phyloP scores from a whole-genome alignment of 1,139 yeast genomes.

The Nadsonia starkeyi-henricii region DNA sequence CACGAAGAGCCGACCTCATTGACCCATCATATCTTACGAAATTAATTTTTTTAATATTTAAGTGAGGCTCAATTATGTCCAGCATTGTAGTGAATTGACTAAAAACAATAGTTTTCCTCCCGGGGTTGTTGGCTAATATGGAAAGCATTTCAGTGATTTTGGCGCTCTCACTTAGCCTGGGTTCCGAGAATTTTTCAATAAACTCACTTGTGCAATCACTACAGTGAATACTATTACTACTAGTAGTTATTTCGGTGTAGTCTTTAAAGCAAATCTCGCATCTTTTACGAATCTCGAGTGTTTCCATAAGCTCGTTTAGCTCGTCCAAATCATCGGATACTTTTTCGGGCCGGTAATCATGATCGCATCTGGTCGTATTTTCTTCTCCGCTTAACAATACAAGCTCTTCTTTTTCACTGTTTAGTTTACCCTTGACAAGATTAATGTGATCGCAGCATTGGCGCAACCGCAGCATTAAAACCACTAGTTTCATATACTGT shows the following conservation, averaged over 20 bases:
- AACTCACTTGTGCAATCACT: constrained; percentile 5
- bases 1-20: constrained; percentile 55
- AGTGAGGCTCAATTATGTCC: constrained; percentile 48
- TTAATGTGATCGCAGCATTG: constrained; percentile 85
- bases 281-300: constrained; percentile 2
- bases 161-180: constrained; percentile 38
- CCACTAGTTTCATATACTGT: constrained; percentile 48
- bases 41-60: constrained; percentile 34
- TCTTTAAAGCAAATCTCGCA: not conserved
- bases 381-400: constrained; percentile 1
- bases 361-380: constrained; percentile 7
- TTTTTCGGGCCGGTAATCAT: constrained; percentile 7
- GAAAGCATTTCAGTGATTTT: constrained; percentile 26
- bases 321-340: constrained; percentile 10
- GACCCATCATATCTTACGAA: constrained; percentile 68
- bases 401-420: constrained; percentile 21
- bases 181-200: constrained; percentile 1
- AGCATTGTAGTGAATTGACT: constrained; percentile 76
- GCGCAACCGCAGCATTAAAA: constrained; percentile 62
- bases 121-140: constrained; percentile 31
- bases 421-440: constrained; percentile 34
- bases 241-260: constrained; percentile 1
- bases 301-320: constrained; percentile 1
- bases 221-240: constrained; percentile 1
- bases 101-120: constrained; percentile 60